These are phyloP conservation scores for Penicillium verrucosum DNA, from an alignment of 2,329 filamentous ascomycete genomes.

Conservation along the genomic window DNA sequence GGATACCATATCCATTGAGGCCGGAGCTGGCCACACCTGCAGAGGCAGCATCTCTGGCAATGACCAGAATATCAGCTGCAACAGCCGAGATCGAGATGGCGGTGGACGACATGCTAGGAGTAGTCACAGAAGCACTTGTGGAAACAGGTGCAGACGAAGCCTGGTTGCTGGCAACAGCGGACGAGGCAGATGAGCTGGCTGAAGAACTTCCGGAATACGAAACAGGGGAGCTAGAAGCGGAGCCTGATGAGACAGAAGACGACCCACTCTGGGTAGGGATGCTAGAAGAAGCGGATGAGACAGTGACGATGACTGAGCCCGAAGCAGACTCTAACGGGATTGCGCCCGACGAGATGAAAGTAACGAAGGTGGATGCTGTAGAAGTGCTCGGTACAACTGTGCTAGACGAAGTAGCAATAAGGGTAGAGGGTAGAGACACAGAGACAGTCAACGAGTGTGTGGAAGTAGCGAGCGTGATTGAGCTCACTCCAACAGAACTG, in stretches of 20 bases:
- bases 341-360: not conserved
- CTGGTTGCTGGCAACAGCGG: not conserved
- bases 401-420: not conserved
- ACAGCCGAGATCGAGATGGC: conserved; percentile 20
- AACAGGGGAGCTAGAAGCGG: conserved; percentile 3
- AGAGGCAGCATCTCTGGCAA: conserved; percentile 52
- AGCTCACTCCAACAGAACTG: conserved; percentile 7
- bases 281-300: conserved; percentile 2
- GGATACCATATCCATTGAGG: conserved; percentile 60
- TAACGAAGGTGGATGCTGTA: conserved; percentile 14
- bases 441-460: conserved; percentile 5
- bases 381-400: not conserved
- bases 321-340: not conserved
- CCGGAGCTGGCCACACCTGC: conserved; percentile 52
- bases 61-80: conserved; percentile 51
- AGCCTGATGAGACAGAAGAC: not conserved
- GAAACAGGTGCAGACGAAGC: not conserved
- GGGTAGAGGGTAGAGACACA: not conserved
- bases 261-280: not conserved
- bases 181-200: not conserved
- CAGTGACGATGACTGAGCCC: conserved; percentile 3
- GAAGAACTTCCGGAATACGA: not conserved
- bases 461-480: conserved; percentile 1
- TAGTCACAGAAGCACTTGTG: conserved; percentile 2
- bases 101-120: conserved; percentile 25